Evolutionary conservation across 2,329 filamentous ascomycete species (phyloP).

Genomic region (Alternaria rosae): DNA sequence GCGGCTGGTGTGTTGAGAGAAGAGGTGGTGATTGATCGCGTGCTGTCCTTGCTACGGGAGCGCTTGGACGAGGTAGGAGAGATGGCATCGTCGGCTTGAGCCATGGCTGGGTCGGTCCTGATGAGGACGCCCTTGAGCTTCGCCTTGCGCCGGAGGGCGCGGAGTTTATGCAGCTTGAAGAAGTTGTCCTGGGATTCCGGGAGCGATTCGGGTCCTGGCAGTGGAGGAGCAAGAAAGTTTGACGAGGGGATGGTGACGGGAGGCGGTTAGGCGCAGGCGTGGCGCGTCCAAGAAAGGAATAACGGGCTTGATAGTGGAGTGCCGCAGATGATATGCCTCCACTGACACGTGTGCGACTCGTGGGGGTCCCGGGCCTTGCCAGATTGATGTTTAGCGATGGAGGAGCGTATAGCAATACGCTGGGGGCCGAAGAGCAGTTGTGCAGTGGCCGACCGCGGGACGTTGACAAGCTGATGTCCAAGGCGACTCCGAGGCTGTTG

Average conservation of each 20-base stretch:
- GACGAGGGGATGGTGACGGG: constrained; percentile 31
- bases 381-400: constrained; percentile 8
- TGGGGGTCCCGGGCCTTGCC: constrained; percentile 7
- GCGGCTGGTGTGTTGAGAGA: constrained; percentile 35
- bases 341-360: constrained; percentile 21
- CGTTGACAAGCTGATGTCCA: neutral
- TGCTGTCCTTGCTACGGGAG: constrained; percentile 50
- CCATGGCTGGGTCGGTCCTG: constrained; percentile 34
- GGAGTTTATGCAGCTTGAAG: constrained; percentile 51
- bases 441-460: neutral
- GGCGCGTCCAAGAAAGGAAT: constrained; percentile 18
- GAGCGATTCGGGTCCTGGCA: constrained; percentile 18
- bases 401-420: constrained; percentile 2
- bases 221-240: constrained; percentile 27
- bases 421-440: neutral
- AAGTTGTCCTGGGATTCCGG: constrained; percentile 18
- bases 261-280: constrained; percentile 16
- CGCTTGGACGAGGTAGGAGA: constrained; percentile 51
- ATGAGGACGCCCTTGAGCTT: constrained; percentile 42
- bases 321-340: constrained; percentile 7
- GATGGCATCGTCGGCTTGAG: constrained; percentile 38
- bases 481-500: neutral
- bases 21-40: constrained; percentile 38
- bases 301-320: constrained; percentile 4
- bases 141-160: constrained; percentile 51